These are phyloP conservation scores for Verticillium longisporum DNA, from an alignment of 2,329 filamentous ascomycete species.

Conservation along the genomic window DNA sequence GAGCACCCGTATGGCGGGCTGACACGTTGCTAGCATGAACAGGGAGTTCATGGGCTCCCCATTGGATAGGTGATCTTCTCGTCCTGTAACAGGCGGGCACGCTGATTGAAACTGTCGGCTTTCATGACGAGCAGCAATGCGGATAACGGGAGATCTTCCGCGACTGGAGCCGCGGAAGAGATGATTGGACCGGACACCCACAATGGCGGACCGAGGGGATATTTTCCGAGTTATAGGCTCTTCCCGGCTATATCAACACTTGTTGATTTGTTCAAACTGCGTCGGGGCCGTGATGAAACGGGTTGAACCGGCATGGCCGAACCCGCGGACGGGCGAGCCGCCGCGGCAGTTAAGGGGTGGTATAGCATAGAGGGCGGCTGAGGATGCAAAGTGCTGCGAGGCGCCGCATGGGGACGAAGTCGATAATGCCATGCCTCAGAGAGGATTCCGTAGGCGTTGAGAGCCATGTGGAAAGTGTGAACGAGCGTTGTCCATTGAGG, in stretches of 20 bases:
- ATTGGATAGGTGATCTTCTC: background rate
- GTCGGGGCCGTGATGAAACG: background rate
- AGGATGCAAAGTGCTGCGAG: background rate
- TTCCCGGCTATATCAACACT: background rate
- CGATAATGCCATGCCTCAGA: background rate
- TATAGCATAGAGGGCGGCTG: background rate
- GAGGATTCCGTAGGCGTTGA: background rate
- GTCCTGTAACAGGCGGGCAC: background rate
- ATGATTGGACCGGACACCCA: background rate
- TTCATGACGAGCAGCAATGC: background rate
- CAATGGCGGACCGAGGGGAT: background rate
- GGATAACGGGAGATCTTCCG: background rate
- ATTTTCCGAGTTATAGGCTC: background rate
- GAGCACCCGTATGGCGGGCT: background rate
- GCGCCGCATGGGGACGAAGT: background rate
- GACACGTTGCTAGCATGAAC: background rate
- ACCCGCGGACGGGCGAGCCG: background rate
- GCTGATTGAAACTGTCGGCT: background rate
- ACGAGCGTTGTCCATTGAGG: background rate
- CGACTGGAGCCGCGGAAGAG: background rate
- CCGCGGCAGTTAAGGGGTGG: background rate
- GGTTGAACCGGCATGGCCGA: background rate
- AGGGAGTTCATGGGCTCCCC: background rate
- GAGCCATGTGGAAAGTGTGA: background rate
- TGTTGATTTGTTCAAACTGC: background rate